These are phyloP conservation scores for Camellia japonica DNA, from an alignment of 148 eudicot genomes.

Conservation along the genomic window DNA sequence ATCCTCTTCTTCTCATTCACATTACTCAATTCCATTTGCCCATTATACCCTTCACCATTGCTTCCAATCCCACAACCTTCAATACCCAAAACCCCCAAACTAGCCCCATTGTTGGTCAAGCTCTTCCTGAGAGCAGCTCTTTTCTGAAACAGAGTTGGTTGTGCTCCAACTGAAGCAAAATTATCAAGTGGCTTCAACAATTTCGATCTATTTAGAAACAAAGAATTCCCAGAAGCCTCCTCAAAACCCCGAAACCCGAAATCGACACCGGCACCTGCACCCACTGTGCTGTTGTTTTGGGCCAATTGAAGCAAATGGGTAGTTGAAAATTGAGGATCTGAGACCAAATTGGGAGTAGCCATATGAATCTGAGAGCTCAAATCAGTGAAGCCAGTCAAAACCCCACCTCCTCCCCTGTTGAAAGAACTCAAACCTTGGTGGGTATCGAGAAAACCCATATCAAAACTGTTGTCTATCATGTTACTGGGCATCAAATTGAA, in stretches of 20 bases:
- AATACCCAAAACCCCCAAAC: constrained; percentile 28
- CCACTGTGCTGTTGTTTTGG: constrained; percentile 24
- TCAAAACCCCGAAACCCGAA: constrained; percentile 46
- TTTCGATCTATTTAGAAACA: constrained; percentile 61
- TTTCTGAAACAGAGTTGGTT: constrained; percentile 88
- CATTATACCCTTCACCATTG: constrained; percentile 28
- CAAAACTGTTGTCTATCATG: constrained; percentile 38
- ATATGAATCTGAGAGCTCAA: constrained; percentile 44
- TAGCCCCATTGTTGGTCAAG: constrained; percentile 29
- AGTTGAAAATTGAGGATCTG: constrained; percentile 37
- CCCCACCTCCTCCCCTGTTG: constrained; percentile 31
- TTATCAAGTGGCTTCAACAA: constrained; percentile 78
- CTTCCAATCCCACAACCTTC: constrained; percentile 6
- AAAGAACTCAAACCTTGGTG: constrained; percentile 25
- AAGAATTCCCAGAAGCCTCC: constrained; percentile 36
- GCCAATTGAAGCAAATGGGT: constrained; percentile 49
- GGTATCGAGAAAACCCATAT: constrained; percentile 40
- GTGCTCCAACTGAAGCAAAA: constrained; percentile 57
- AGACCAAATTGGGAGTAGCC: constrained; percentile 38
- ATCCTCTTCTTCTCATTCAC: constrained; percentile 38
- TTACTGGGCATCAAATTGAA: constrained; percentile 23
- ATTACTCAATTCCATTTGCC: constrained; percentile 19
- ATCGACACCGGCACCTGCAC: constrained; percentile 29
- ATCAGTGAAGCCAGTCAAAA: constrained; percentile 44
- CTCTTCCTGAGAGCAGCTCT: constrained; percentile 85